phyloP scores from a whole-genome alignment of 1,284 basidiomycete species.

The Trametes polyzona region DNA sequence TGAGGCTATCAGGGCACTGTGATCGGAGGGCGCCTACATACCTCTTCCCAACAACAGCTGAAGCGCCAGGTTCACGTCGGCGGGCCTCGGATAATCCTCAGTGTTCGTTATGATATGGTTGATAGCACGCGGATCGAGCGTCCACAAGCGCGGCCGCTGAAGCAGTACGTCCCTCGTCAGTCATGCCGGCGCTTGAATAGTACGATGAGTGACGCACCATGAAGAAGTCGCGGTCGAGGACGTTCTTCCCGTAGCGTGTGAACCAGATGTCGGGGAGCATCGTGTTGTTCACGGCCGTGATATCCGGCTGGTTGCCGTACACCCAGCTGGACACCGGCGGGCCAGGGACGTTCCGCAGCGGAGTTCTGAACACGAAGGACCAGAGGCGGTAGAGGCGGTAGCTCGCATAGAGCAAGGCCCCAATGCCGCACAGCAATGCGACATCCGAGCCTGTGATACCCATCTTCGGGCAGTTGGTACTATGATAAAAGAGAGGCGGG shows the following conservation, averaged over 20 bases:
- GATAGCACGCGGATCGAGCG: constrained; percentile 41
- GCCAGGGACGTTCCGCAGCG: constrained; percentile 52
- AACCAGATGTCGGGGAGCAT: constrained; percentile 57
- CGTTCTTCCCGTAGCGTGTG: constrained; percentile 53
- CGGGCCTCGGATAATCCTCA: constrained; percentile 38
- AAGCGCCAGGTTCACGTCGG: constrained; percentile 24
- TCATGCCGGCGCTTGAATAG: too few species aligned
- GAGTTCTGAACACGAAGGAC: constrained; percentile 29
- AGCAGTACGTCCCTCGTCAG: too few species aligned
- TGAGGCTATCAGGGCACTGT: too few species aligned
- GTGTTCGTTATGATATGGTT: constrained; percentile 43
- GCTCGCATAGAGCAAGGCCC: too few species aligned
- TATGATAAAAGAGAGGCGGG: too few species aligned
- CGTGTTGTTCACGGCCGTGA: constrained; percentile 42
- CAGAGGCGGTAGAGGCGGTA: background rate
- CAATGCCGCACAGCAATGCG: too few species aligned
- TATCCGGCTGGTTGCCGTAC: constrained; percentile 55
- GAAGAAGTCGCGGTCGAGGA: constrained; percentile 50
- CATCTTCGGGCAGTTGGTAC: too few species aligned
- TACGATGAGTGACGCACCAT: constrained; percentile 39
- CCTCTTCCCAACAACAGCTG: constrained; percentile 35
- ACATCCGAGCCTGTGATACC: too few species aligned
- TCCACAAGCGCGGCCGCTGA: constrained; percentile 48
- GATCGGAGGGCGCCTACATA: too few species aligned
- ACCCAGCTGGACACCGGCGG: constrained; percentile 53